Percentiles rank a stretch among this genome's conserved stretches.
Evolutionary conservation across 495 filamentous ascomycete genomes (phyloP).

Genomic region (Diplogelasinospora grovesii): DNA sequence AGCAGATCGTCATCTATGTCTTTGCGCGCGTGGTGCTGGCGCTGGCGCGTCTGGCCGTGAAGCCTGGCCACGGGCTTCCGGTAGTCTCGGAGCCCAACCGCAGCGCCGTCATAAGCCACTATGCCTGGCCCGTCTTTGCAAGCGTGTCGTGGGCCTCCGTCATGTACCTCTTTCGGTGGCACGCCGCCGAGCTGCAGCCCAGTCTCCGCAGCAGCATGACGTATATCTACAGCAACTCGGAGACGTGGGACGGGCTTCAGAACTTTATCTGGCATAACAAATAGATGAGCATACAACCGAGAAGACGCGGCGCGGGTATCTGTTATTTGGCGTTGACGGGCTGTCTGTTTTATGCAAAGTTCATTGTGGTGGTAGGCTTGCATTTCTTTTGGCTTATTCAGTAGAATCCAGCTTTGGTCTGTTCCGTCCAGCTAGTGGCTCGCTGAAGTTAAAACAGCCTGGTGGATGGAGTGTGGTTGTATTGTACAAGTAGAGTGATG

Average conservation of each 20-base stretch:
- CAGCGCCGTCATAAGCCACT: constrained; percentile 47
- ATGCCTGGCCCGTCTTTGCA: constrained; percentile 89
- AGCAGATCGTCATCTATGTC: constrained; percentile 98
- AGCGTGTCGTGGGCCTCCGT: constrained; percentile 81
- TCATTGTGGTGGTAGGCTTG: too few relatives aligned
- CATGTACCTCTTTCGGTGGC: constrained; percentile 92
- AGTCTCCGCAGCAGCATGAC: constrained; percentile 95
- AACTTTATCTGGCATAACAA: constrained; percentile 82
- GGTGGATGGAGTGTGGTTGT: too few relatives aligned
- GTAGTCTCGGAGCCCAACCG: constrained; percentile 31
- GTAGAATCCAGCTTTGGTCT: too few relatives aligned
- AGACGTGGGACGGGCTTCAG: constrained; percentile 75
- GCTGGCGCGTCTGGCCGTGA: constrained; percentile 71
- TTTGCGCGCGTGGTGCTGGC: constrained; percentile 87
- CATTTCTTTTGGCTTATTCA: too few relatives aligned
- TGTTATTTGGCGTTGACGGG: too few relatives aligned
- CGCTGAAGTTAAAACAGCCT: too few relatives aligned
- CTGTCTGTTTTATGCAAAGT: too few relatives aligned
- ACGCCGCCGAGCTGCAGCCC: constrained; percentile 80
- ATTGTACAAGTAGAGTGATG: too few relatives aligned
- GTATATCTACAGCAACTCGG: constrained; percentile 85
- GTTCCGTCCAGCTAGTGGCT: too few relatives aligned
- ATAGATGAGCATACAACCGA: too few relatives aligned
- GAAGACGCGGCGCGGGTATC: too few relatives aligned
- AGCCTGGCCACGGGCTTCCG: constrained; percentile 48